Evolutionary conservation across 2,329 filamentous ascomycete genomes (phyloP), one percentile per base, ranked within the genome.

Genomic region (Metarhizium sp.): DNA sequence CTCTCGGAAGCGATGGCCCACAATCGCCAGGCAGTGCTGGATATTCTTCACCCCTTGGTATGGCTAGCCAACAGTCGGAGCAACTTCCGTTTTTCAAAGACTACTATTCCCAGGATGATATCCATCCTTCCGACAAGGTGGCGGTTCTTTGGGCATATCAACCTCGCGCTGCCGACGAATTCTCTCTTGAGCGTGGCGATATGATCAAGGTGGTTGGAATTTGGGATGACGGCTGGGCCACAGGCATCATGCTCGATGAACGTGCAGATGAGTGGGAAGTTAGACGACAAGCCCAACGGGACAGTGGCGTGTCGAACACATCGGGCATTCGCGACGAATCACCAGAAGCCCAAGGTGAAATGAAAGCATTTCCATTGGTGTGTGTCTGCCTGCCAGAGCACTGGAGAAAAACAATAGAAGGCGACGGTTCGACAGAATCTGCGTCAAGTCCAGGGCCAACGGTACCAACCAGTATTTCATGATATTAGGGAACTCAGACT

Each of bases 211-310:
- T 99, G 14, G 87, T 97, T 36, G 94, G 94, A 59, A 99, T 99
- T 62, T 99, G 94, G 94, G 94, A 99, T 66, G 94, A 99, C 69
- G 94, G 94, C 50, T 99, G 94, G 94, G 94, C 94, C 11, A 99
- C 94, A 1, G 94, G 94, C 64, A 81, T 96, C 55, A 79, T 95
- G 67, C 75, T 95, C 55, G 80, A 86, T 54, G 89, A 95, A 64
- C 81, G 84, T 55, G 91, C 91, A 2, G 92, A 97, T 58, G 90
- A 96, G 60, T 96, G 90, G 85, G 89, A 95, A 63, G 79, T 81
- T 47, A 81, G 86, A 60, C 82, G 84, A 64, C 85, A 88, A 64
- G 76, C 84, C 38, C 91, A 95, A 67, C 84, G 94, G 59, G 94
- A 99, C 71, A 97, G 92, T 64, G 94, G 94, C 56, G 88, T 97